Evolutionary conservation across 768 basidiomycete genomes (phyloP).

Genomic region (Pulveroboletus frians): DNA sequence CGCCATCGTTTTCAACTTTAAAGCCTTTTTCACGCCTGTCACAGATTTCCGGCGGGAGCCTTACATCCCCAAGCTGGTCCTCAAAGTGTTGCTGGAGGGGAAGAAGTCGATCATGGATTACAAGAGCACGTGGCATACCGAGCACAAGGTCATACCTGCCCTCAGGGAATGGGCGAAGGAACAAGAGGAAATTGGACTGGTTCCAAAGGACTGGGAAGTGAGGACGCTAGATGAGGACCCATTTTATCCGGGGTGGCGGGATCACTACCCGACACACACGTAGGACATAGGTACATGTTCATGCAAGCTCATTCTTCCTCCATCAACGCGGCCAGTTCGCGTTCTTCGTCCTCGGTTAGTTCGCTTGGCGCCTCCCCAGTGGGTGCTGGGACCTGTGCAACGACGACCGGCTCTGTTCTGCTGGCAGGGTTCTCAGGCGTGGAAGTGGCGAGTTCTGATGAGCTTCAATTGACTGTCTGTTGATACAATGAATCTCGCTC

Average conservation of each 20-base stretch:
- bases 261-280: slow-evolving; percentile 17
- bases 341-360: slow-evolving; percentile 85
- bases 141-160: slow-evolving; percentile 43
- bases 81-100: slow-evolving; percentile 40
- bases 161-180: slow-evolving; percentile 43
- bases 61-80: slow-evolving; percentile 43
- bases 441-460: slow-evolving; percentile 25
- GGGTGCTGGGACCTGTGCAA: slow-evolving; percentile 27
- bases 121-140: slow-evolving; percentile 38
- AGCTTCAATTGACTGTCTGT: neutral
- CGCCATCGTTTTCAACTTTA: slow-evolving; percentile 51
- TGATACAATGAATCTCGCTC: slow-evolving; percentile 1
- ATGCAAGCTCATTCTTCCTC: slow-evolving; percentile 25
- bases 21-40: slow-evolving; percentile 48
- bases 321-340: slow-evolving; percentile 81
- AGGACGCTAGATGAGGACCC: slow-evolving; percentile 48
- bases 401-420: slow-evolving; percentile 12
- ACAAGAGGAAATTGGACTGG: slow-evolving; percentile 43
- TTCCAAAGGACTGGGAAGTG: slow-evolving; percentile 44
- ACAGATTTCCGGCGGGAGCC: slow-evolving; percentile 41
- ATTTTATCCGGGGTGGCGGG: slow-evolving; percentile 46
- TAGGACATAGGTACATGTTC: slow-evolving; percentile 2
- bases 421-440: slow-evolving; percentile 20
- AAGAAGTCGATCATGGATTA: slow-evolving; percentile 39
- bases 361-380: slow-evolving; percentile 29